Conservation (phyloP, 495 filamentous ascomycete genomes). For the Neurospora sp. region DNA sequence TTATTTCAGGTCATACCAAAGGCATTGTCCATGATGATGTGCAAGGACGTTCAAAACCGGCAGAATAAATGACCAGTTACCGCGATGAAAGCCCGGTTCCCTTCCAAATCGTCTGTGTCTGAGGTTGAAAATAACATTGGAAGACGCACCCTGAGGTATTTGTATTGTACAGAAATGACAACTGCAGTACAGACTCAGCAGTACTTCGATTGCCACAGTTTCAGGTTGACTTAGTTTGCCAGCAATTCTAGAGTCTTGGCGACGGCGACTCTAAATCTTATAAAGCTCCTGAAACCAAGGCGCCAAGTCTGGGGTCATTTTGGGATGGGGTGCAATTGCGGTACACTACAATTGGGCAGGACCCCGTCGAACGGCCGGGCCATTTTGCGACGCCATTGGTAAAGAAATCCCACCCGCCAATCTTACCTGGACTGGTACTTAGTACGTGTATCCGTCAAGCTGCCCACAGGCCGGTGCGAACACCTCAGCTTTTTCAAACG, state of each 20-base stretch:
- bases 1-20: not conserved
- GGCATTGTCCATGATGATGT: not conserved
- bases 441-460: slow-evolving; percentile 1
- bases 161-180: not conserved
- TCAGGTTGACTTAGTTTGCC: not conserved
- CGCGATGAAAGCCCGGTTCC: not conserved
- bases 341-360: not conserved
- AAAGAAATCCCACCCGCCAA: slow-evolving; percentile 18
- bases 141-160: not conserved
- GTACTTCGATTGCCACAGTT: not conserved
- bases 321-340: not conserved
- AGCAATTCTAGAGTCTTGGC: not conserved
- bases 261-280: not conserved
- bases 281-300: not conserved
- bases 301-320: not conserved
- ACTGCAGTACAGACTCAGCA: not conserved
- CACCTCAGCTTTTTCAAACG: slow-evolving; percentile 19
- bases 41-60: not conserved
- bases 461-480: slow-evolving; percentile 19
- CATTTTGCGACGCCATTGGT: not conserved
- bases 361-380: not conserved
- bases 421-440: slow-evolving; percentile 1
- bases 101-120: not conserved
- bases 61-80: not conserved
- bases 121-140: too few relatives aligned